A percentile compares a stretch with the other conserved stretches of the same genome.
Conservation (phyloP, 129 eudicot species). For the Erigeron canadensis region DNA sequence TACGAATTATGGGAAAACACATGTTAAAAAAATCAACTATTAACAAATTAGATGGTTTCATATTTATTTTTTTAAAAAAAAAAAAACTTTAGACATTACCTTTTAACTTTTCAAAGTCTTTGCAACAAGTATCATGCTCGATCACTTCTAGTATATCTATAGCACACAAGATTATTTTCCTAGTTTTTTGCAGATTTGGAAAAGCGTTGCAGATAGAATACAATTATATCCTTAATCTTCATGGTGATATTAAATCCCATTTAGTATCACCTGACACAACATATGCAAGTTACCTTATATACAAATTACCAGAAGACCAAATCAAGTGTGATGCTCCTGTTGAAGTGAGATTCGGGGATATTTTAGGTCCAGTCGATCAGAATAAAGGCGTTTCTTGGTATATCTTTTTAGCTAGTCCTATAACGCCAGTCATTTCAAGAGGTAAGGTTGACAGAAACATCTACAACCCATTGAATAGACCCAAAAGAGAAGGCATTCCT, state of each 20-base stretch:
- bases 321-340: not conserved
- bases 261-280: not conserved
- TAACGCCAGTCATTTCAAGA: conserved; percentile 18
- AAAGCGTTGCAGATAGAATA: too few species aligned
- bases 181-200: conserved; percentile 22
- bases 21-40: too few species aligned
- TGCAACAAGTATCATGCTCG: too few species aligned
- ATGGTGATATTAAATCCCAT: not conserved
- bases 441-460: not conserved
- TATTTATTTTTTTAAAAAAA: too few species aligned
- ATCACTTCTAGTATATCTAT: not conserved
- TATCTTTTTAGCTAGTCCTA: conserved; percentile 10
- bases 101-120: too few species aligned
- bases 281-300: conserved; percentile 18
- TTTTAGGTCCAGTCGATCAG: not conserved
- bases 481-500: conserved; percentile 14
- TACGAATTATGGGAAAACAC: too few species aligned
- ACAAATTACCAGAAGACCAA: not conserved
- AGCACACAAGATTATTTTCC: not conserved
- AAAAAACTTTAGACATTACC: too few species aligned
- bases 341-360: not conserved
- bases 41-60: too few species aligned
- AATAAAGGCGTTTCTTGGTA: not conserved
- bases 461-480: conserved; percentile 15
- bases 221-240: too few species aligned